Evolutionary conservation across 2,329 filamentous ascomycete genomes (phyloP).

Genomic region (Beauveria scarabaeidicola): DNA sequence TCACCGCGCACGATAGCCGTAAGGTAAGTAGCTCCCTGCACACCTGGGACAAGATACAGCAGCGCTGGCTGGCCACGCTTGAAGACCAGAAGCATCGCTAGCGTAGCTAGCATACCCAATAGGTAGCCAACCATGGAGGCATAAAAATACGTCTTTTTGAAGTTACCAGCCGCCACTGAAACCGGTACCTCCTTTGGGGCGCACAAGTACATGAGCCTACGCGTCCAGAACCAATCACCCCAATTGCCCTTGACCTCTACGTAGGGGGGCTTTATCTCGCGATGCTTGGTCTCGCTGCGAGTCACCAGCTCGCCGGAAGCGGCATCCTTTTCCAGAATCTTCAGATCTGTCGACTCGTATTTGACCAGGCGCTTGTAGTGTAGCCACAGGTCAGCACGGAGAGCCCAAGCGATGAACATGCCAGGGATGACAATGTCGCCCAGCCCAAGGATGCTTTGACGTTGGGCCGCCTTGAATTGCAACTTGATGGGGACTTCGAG

Average conservation of each 20-base stretch:
- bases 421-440: conserved; percentile 93
- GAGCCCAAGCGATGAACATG: conserved; percentile 76
- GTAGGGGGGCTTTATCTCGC: conserved; percentile 44
- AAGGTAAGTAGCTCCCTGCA: conserved; percentile 65
- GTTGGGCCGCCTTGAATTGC: conserved; percentile 60
- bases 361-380: conserved; percentile 65
- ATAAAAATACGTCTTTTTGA: conserved; percentile 79
- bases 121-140: conserved; percentile 70
- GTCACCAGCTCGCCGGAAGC: conserved; percentile 26
- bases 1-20: conserved; percentile 67
- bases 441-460: conserved; percentile 73
- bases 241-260: conserved; percentile 61
- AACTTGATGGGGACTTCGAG: conserved; percentile 92
- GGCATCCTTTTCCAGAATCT: conserved; percentile 25
- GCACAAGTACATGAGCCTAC: conserved; percentile 20
- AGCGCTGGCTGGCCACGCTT: conserved; percentile 82
- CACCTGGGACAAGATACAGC: conserved; percentile 83
- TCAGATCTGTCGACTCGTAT: conserved; percentile 28
- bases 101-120: conserved; percentile 65
- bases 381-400: conserved; percentile 85
- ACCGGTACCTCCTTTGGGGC: conserved; percentile 19
- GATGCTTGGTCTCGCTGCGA: conserved; percentile 31
- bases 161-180: conserved; percentile 38
- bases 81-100: conserved; percentile 68
- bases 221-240: conserved; percentile 78